Conservation (phyloP, 805 yeast genomes). For the Monosporozyma unispora region DNA sequence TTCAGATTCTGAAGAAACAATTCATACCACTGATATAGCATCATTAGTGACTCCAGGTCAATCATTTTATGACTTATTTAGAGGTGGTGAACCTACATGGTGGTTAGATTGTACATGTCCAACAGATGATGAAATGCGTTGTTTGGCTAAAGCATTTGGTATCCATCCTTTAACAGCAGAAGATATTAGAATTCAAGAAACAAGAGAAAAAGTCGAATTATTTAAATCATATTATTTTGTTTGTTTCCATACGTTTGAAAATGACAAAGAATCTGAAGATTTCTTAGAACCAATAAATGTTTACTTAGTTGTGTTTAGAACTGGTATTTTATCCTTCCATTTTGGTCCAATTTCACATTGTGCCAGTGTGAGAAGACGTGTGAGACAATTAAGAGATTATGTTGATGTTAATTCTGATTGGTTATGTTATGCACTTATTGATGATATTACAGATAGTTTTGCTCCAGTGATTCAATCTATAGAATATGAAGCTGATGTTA, state of each 20-base stretch:
- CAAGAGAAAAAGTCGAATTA: constrained; percentile 93
- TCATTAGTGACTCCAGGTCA: constrained; percentile 60
- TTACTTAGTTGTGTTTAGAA: constrained; percentile 61
- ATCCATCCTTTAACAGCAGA: constrained; percentile 97
- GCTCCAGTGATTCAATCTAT: constrained; percentile 72
- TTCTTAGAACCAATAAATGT: constrained; percentile 74
- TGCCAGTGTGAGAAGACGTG: constrained; percentile 74
- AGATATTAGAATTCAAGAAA: constrained; percentile 92
- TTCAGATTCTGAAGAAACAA: constrained; percentile 74
- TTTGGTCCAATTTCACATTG: constrained; percentile 60
- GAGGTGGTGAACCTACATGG: constrained; percentile 74
- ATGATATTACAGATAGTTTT: constrained; percentile 78
- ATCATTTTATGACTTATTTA: constrained; percentile 60
- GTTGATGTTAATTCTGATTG: constrained; percentile 74
- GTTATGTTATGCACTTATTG: constrained; percentile 74
- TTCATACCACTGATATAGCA: constrained; percentile 82
- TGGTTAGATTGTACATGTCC: constrained; percentile 95
- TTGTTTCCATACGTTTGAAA: constrained; percentile 93
- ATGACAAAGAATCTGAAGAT: constrained; percentile 69
- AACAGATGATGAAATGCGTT: constrained; percentile 89
- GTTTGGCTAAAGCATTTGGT: constrained; percentile 86
- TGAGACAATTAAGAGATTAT: constrained; percentile 67
- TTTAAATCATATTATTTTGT: constrained; percentile 88
- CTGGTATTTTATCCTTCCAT: constrained; percentile 62
- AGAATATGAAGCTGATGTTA: constrained; percentile 74